These are phyloP conservation scores for Blastomyces parvus DNA, from an alignment of 2,329 filamentous ascomycete species.

Conservation along the genomic window DNA sequence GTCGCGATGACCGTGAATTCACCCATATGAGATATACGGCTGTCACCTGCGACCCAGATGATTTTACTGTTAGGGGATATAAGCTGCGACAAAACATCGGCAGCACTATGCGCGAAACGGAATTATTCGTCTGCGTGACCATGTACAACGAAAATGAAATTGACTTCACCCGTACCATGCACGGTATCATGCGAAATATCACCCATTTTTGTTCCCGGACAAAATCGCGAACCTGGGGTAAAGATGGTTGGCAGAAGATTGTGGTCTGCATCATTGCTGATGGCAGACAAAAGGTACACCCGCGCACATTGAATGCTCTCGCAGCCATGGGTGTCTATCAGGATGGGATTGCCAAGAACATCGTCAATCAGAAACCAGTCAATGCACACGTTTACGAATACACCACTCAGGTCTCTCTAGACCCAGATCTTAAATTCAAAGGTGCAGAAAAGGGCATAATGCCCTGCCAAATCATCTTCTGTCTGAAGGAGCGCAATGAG, in stretches of 20 bases:
- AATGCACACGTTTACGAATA: conserved; percentile 98
- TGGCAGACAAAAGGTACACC: conserved; percentile 86
- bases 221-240: conserved; percentile 92
- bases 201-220: conserved; percentile 88
- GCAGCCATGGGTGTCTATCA: conserved; percentile 98
- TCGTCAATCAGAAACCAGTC: conserved; percentile 91
- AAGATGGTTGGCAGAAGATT: conserved; percentile 97
- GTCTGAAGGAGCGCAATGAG: conserved; percentile 92
- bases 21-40: conserved; percentile 98
- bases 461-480: conserved; percentile 96
- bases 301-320: conserved; percentile 82
- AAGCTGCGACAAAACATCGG: conserved; percentile 88
- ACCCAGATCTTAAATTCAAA: conserved; percentile 95
- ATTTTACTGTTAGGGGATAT: conserved; percentile 81
- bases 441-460: conserved; percentile 98
- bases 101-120: conserved; percentile 73
- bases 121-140: conserved; percentile 91
- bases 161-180: conserved; percentile 94
- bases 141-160: conserved; percentile 99
- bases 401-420: conserved; percentile 93
- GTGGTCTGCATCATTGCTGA: conserved; percentile 96
- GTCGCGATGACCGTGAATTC: conserved; percentile 88
- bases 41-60: conserved; percentile 94
- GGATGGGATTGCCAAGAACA: conserved; percentile 96
- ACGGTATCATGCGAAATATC: conserved; percentile 97